phyloP scores from a whole-genome alignment of 306 rosid genomes.

The Prunus davidiana region DNA sequence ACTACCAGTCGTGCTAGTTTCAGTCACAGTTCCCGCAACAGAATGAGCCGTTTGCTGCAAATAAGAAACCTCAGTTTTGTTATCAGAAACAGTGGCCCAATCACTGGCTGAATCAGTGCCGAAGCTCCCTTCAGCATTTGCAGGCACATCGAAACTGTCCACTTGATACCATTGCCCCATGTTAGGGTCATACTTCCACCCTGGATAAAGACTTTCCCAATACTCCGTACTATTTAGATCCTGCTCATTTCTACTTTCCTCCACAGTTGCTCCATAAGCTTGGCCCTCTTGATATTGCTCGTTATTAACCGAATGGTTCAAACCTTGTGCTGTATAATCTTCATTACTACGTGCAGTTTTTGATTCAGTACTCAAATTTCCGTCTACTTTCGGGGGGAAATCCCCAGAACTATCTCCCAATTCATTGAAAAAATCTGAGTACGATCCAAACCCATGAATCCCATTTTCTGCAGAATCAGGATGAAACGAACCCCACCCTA shows the following conservation, averaged over 20 bases:
- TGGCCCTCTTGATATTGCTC: conserved; percentile 43
- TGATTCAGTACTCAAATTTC: conserved; percentile 27
- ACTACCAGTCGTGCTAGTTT: conserved; percentile 44
- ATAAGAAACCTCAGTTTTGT: conserved; percentile 42
- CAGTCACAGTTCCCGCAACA: conserved; percentile 46
- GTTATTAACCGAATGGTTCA: conserved; percentile 32
- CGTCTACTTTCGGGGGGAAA: conserved; percentile 20
- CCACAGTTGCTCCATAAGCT: conserved; percentile 37
- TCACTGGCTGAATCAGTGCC: conserved; percentile 33
- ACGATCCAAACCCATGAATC: conserved; percentile 52
- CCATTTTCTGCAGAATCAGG: conserved; percentile 55
- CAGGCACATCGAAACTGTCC: conserved; percentile 34
- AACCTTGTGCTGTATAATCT: conserved; percentile 26
- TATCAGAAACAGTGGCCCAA: conserved; percentile 42
- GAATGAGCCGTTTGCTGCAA: conserved; percentile 56
- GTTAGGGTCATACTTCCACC: conserved; percentile 66
- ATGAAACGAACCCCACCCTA: conserved; percentile 74
- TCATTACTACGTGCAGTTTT: conserved; percentile 23
- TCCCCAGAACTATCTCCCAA: conserved; percentile 46
- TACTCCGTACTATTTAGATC: conserved; percentile 54
- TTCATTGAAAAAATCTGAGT: conserved; percentile 73
- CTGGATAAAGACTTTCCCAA: conserved; percentile 82
- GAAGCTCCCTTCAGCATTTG: conserved; percentile 29
- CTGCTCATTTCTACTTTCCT: conserved; percentile 36
- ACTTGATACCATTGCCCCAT: conserved; percentile 77